A percentile compares a stretch with the other conserved stretches of the same genome.
These are phyloP conservation scores for Flaveria bidentis DNA, from an alignment of 129 eudicot species.

Conservation along the genomic window DNA sequence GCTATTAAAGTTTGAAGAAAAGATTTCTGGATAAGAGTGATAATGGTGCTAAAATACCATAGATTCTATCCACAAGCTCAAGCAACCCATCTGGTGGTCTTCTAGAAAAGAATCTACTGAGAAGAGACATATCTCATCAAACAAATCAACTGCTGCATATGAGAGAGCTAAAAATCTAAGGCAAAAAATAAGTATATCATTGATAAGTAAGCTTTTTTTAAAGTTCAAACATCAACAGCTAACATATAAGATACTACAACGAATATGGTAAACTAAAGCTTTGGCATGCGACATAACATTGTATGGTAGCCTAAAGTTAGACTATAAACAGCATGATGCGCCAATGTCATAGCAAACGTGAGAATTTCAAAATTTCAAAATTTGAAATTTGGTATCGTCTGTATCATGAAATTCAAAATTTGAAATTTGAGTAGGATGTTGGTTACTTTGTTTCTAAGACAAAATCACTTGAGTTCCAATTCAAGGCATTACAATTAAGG, in stretches of 20 bases:
- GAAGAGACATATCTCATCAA: slow-evolving; percentile 59
- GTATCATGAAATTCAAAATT: neutral
- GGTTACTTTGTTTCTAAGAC: too few relatives aligned
- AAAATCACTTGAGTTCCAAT: neutral
- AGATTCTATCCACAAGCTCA: slow-evolving; percentile 89
- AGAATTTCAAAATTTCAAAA: neutral
- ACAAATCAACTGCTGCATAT: slow-evolving; percentile 17
- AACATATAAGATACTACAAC: slow-evolving; percentile 10
- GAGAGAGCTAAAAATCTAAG: slow-evolving; percentile 39
- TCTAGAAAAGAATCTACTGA: slow-evolving; percentile 87
- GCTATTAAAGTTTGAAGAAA: slow-evolving; percentile 5
- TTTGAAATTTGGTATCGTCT: neutral
- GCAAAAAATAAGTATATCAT: neutral
- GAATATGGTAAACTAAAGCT: neutral
- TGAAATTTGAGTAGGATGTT: neutral
- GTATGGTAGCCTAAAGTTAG: neutral
- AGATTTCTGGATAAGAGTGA: slow-evolving; percentile 9
- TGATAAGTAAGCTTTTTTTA: slow-evolving; percentile 17
- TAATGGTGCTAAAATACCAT: slow-evolving; percentile 53
- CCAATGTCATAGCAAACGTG: slow-evolving; percentile 8
- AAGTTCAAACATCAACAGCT: slow-evolving; percentile 13
- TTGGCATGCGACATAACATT: neutral
- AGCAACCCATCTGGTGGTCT: slow-evolving; percentile 98
- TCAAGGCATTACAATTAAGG: neutral
- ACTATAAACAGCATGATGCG: neutral